phyloP scores from a whole-genome alignment of 305 asterid genomes.

The Lippia alba region DNA sequence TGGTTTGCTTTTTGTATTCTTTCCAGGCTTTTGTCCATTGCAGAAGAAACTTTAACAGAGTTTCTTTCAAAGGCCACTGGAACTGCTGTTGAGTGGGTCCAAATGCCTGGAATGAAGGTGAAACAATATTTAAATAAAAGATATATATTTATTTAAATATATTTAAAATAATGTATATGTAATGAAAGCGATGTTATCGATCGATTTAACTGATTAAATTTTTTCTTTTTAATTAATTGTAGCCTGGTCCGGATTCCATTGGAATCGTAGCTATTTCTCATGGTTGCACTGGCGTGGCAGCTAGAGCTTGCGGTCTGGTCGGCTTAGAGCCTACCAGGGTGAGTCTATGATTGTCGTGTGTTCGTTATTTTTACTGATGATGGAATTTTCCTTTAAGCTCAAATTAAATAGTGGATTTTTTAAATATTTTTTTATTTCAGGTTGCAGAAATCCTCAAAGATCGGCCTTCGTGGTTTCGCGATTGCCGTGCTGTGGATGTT shows the following conservation, averaged over 20 bases:
- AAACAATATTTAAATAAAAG: conserved; percentile 45
- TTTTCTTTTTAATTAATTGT: conserved; percentile 31
- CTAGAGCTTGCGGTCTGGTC: conserved; percentile 97
- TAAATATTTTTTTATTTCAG: conserved; percentile 45
- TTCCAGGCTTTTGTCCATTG: conserved; percentile 92
- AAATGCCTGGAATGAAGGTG: conserved; percentile 99
- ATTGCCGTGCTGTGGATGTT: conserved; percentile 90
- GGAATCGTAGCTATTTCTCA: conserved; percentile 99
- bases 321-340: conserved; percentile 98
- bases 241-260: conserved; percentile 99
- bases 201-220: conserved; percentile 8
- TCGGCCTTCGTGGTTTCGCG: conserved; percentile 91
- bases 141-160: conserved; percentile 13
- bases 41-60: conserved; percentile 89
- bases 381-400: conserved; percentile 1
- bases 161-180: too few species aligned
- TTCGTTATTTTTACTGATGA: too few species aligned
- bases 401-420: conserved; percentile 7
- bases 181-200: conserved; percentile 2
- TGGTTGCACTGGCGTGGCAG: conserved; percentile 99
- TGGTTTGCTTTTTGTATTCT: conserved; percentile 48
- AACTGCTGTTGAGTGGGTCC: conserved; percentile 99
- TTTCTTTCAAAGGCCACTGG: conserved; percentile 97
- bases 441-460: conserved; percentile 97
- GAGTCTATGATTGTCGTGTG: conserved; percentile 28